A percentile compares a stretch with the other conserved stretches of the same genome.
Evolutionary conservation across 768 basidiomycete species (phyloP).

Genomic region (Boletellus sp.): DNA sequence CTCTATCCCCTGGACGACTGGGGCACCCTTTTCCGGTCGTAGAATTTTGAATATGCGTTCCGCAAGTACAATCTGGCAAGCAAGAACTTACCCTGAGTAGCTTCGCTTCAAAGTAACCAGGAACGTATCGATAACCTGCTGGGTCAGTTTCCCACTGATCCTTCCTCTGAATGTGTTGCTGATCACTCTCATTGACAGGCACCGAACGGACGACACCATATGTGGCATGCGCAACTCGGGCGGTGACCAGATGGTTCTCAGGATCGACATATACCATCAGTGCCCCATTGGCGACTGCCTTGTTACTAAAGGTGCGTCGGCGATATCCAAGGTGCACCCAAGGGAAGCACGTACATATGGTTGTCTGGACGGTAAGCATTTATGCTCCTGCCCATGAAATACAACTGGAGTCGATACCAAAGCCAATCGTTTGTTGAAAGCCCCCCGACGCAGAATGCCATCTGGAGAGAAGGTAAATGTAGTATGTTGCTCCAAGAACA

Average conservation of each 20-base stretch:
- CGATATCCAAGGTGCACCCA: too few species aligned
- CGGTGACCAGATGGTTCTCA: background rate
- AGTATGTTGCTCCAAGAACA: background rate
- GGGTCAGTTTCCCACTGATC: background rate
- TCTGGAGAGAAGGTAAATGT: background rate
- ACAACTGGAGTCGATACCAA: too few species aligned
- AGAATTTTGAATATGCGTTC: background rate
- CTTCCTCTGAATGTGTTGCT: conserved; percentile 4
- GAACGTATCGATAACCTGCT: conserved; percentile 7
- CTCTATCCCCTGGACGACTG: too few species aligned
- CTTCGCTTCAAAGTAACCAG: conserved; percentile 11
- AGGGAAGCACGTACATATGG: background rate
- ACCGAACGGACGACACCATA: too few species aligned
- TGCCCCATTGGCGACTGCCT: too few species aligned
- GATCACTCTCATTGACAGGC: too few species aligned
- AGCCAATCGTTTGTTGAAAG: conserved; percentile 6
- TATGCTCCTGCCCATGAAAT: too few species aligned
- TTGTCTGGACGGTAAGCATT: too few species aligned
- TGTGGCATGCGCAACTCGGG: too few species aligned
- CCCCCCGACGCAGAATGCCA: conserved; percentile 14
- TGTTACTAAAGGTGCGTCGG: too few species aligned
- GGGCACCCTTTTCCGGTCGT: too few species aligned
- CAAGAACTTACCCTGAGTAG: conserved; percentile 1
- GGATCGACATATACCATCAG: background rate
- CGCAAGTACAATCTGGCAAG: background rate